Percentiles rank a stretch among this genome's conserved stretches.
These are phyloP conservation scores for Trichaptum fuscoviolaceum DNA, from an alignment of 768 basidiomycete species.

Conservation along the genomic window DNA sequence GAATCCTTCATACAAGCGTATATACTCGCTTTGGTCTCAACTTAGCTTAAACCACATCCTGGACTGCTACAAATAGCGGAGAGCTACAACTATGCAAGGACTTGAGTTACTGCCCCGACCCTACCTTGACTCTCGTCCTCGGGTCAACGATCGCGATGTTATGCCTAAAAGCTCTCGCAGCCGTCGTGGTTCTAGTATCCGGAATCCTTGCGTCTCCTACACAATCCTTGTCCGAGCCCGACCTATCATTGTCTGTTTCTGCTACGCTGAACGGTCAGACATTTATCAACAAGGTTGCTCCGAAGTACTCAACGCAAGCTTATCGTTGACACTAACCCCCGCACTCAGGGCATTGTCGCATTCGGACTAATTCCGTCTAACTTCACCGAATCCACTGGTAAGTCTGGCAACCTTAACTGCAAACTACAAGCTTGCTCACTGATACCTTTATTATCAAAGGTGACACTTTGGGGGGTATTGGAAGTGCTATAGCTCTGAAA, in stretches of 20 bases:
- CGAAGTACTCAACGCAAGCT: neutral
- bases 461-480: constrained; percentile 58
- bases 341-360: constrained; percentile 45
- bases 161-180: neutral
- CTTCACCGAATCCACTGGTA: constrained; percentile 47
- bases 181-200: neutral
- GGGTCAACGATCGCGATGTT: neutral
- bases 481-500: constrained; percentile 57
- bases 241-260: constrained; percentile 13
- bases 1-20: neutral
- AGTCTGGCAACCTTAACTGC: constrained; percentile 9
- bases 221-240: neutral
- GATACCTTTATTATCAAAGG: constrained; percentile 15
- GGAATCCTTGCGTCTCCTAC: neutral
- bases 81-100: neutral
- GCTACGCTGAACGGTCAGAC: constrained; percentile 34
- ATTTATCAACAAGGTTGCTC: constrained; percentile 38
- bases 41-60: neutral
- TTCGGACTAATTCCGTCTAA: constrained; percentile 60
- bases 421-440: neutral
- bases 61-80: neutral
- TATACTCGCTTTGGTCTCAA: neutral
- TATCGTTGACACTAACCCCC: neutral
- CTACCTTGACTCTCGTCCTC: neutral
- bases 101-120: neutral